Evolutionary conservation across 305 asterid genomes (phyloP).

Genomic region (Caryopteris hybrid): DNA sequence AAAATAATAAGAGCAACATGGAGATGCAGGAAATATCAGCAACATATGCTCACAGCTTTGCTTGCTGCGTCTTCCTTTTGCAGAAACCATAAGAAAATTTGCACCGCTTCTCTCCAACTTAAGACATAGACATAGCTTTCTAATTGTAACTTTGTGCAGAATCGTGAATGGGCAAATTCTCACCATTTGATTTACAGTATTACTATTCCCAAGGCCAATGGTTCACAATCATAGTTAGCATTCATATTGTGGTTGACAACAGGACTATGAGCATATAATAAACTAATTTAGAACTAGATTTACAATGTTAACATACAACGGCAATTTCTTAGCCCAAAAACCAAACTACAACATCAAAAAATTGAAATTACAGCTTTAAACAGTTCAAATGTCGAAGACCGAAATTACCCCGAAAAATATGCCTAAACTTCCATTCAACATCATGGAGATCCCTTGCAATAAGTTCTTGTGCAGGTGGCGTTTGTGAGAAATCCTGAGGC

Average conservation of each 20-base stretch:
- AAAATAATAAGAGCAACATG: too few relatives aligned
- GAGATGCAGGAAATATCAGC: background rate
- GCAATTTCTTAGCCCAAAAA: background rate
- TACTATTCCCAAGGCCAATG: background rate
- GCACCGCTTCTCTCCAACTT: too few relatives aligned
- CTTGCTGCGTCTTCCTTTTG: too few relatives aligned
- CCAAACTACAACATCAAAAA: background rate
- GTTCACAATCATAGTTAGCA: background rate
- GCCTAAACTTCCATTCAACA: conserved; percentile 94
- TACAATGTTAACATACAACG: background rate
- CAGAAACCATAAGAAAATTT: too few relatives aligned
- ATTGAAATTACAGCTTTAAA: background rate
- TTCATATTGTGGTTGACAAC: background rate
- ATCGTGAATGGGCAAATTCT: background rate
- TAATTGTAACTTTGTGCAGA: background rate
- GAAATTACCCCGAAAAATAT: conserved; percentile 69
- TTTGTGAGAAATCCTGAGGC: conserved; percentile 84
- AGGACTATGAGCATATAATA: background rate
- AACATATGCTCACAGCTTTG: background rate
- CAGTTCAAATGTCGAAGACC: conserved; percentile 1
- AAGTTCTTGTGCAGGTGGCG: conserved; percentile 96
- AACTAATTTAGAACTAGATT: conserved; percentile 2
- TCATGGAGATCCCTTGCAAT: conserved; percentile 96
- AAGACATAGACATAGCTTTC: background rate
- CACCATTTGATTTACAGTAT: background rate